Evolutionary conservation across 495 filamentous ascomycete genomes (phyloP), one percentile per base, ranked within the genome.

Genomic region (Elasticomyces elasticus): DNA sequence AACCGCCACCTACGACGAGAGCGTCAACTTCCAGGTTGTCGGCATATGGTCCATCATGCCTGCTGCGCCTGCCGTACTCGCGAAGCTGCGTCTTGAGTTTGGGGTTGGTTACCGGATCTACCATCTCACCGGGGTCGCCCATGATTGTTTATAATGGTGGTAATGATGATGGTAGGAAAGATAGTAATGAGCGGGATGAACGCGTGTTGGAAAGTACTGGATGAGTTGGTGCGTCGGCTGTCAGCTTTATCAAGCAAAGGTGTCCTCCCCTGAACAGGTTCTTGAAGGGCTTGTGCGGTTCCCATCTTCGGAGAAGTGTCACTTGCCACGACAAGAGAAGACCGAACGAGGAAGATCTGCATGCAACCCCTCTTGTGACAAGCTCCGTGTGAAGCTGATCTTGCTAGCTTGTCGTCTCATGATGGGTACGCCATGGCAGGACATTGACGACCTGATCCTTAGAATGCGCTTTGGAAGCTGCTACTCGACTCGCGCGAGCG

Each of bases 1-100:
- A 79, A 9, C 77, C 66, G 17, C 55, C 59, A 10, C 66, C 66
- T 0, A 68, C 44, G 26, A 68, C 52, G 1, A 68, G 47, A 27
- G 38, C 59, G 42, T 68, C 66, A 38, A 65, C 54, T 10, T 64
- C 48, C 15, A 53, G 25, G 25, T 59, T 54, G 46, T 54, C 56
- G 42, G 50, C 56, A 27, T 59, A 58, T 9, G 55, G 55, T 20
- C 55, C 55, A 33, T 51, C 49, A 6, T 37, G 38, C 4, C 49
- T 23, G 20, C 13, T 46, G 9, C 49, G 23, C 15, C 15, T 24
- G 38, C 49, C 55, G 28, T 51, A 56, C 30, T 56, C 27, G 6
- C 44, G n/a, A 15, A 56, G 54, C 17, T 56, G 20, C 5, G 46
- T 51, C 47, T 56, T 56, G 10, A 56, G 46, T n/a, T 46, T 46